These are phyloP conservation scores for Exsudoporus floridanus DNA, from an alignment of 1,284 basidiomycete species.

Conservation along the genomic window DNA sequence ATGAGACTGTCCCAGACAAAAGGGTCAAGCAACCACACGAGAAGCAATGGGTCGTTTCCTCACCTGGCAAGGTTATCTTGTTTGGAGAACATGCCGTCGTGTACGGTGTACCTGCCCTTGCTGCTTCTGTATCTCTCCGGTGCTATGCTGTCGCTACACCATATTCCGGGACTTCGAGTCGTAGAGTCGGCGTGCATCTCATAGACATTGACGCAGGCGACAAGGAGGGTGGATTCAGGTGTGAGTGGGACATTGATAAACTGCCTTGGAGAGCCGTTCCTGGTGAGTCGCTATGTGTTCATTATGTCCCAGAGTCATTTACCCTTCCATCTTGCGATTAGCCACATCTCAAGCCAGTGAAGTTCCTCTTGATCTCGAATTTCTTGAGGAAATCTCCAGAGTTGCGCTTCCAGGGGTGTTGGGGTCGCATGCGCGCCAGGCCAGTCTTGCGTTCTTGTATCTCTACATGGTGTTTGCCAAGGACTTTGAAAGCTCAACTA, in stretches of 20 bases:
- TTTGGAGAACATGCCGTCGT: conserved; percentile 99
- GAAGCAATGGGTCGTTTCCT: conserved; percentile 84
- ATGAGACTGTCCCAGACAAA: conserved; percentile 15
- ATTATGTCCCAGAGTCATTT: background rate
- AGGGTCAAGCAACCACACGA: conserved; percentile 36
- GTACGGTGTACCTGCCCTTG: conserved; percentile 96
- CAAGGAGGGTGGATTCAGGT: conserved; percentile 47
- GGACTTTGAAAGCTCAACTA: conserved; percentile 42
- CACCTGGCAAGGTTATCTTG: conserved; percentile 97
- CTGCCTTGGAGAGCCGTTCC: conserved; percentile 85
- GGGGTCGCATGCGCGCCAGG: conserved; percentile 58
- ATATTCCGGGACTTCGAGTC: conserved; percentile 46
- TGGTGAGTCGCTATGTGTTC: conserved; percentile 37
- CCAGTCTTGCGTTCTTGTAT: conserved; percentile 88
- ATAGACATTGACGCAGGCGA: conserved; percentile 66
- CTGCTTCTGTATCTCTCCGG: conserved; percentile 91
- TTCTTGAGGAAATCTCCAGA: conserved; percentile 67
- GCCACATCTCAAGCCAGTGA: conserved; percentile 38
- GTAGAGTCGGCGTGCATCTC: conserved; percentile 76
- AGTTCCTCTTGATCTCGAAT: conserved; percentile 65
- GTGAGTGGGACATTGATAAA: conserved; percentile 79
- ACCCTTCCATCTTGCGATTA: conserved; percentile 27
- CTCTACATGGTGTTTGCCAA: conserved; percentile 81
- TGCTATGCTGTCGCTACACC: conserved; percentile 88
- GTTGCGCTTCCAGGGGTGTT: conserved; percentile 48